A percentile compares a stretch with the other conserved stretches of the same genome.
Conservation (phyloP, 2,329 filamentous ascomycete species). For the Decorospora gaudefroyi region DNA sequence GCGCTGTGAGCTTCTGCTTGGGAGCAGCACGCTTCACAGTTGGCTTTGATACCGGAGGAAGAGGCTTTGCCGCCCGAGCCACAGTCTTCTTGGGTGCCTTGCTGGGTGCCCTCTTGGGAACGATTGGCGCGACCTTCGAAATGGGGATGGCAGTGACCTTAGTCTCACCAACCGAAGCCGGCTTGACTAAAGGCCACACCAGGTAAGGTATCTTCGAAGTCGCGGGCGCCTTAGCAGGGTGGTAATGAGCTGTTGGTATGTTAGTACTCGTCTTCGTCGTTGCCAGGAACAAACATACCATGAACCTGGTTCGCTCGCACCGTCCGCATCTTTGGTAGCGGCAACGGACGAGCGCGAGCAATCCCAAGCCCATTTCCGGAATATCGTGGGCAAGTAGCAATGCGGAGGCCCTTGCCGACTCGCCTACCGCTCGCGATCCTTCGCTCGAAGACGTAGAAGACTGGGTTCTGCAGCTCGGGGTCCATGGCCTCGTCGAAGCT, state of each 20-base stretch:
- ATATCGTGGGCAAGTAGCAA: too few species aligned
- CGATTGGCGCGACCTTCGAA: neutral
- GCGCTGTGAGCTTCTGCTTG: neutral
- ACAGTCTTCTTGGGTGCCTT: neutral
- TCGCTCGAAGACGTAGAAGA: neutral
- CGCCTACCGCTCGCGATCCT: neutral
- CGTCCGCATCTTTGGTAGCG: too few species aligned
- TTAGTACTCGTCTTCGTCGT: too few species aligned
- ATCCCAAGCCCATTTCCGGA: neutral
- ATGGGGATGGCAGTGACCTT: too few species aligned
- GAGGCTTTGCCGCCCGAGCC: neutral
- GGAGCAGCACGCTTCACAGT: too few species aligned
- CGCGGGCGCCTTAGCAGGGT: too few species aligned
- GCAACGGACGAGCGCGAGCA: neutral
- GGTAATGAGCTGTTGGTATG: too few species aligned
- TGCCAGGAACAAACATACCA: too few species aligned
- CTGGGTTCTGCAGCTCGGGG: neutral
- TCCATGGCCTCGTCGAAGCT: conserved; percentile 13
- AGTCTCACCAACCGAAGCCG: neutral
- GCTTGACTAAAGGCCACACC: neutral
- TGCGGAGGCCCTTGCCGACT: neutral
- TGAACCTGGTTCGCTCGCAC: too few species aligned
- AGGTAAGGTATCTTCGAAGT: too few species aligned
- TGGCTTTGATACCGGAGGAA: too few species aligned
- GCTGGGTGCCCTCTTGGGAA: neutral